These are phyloP conservation scores for Botrytis hyacinthi DNA, from an alignment of 2,329 filamentous ascomycete genomes.

Conservation along the genomic window DNA sequence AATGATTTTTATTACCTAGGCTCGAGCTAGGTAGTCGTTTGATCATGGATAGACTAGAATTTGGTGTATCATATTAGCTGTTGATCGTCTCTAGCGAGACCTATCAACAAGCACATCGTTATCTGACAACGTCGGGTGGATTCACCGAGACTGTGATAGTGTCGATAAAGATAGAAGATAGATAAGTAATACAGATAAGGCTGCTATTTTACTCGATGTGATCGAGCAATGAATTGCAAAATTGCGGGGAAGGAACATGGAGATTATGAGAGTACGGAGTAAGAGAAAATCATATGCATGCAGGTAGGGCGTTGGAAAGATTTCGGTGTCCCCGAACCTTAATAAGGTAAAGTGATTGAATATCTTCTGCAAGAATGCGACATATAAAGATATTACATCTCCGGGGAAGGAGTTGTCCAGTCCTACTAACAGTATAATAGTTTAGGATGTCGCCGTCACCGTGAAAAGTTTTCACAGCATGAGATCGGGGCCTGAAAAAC, in stretches of 20 bases:
- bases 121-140: slow-evolving; percentile 9
- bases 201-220: slow-evolving; percentile 21
- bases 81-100: slow-evolving; percentile 8
- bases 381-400: neutral
- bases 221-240: slow-evolving; percentile 22
- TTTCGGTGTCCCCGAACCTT: neutral
- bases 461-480: neutral
- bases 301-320: neutral
- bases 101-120: slow-evolving; percentile 16
- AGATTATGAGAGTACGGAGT: neutral
- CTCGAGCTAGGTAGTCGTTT: slow-evolving; percentile 3
- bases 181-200: slow-evolving; percentile 20
- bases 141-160: neutral
- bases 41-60: neutral
- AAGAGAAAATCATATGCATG: neutral
- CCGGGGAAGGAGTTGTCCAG: neutral
- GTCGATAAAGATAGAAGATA: neutral
- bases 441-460: neutral
- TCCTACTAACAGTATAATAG: neutral
- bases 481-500: neutral
- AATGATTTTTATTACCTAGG: neutral
- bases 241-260: neutral
- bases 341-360: neutral
- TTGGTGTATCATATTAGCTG: neutral
- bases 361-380: neutral